Conservation (phyloP, 2,329 filamentous ascomycete species). For the Cladosporium phlei region DNA sequence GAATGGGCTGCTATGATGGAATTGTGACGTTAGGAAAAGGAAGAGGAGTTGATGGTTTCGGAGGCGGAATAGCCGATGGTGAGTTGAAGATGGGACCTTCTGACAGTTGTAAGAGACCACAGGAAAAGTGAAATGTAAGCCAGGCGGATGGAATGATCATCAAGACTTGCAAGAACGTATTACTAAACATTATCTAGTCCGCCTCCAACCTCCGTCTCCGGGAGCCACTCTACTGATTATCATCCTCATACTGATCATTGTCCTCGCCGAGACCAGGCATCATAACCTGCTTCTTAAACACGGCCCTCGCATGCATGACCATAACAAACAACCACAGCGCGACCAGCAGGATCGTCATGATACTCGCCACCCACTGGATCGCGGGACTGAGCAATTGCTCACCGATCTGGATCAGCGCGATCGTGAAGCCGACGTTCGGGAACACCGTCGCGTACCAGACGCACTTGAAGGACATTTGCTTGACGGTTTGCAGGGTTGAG, state of each 20-base stretch:
- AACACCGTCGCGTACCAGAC: constrained; percentile 61
- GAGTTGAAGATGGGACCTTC: too few relatives aligned
- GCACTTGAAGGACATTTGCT: constrained; percentile 38
- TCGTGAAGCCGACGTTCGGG: constrained; percentile 60
- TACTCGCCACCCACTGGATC: constrained; percentile 51
- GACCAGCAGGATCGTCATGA: constrained; percentile 53
- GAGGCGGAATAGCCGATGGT: too few relatives aligned
- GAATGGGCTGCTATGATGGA: too few relatives aligned
- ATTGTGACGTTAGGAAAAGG: too few relatives aligned
- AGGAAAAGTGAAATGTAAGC: too few relatives aligned
- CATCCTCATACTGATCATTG: constrained; percentile 30
- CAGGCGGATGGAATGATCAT: too few relatives aligned
- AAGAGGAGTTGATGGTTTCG: too few relatives aligned
- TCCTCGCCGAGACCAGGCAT: constrained; percentile 59
- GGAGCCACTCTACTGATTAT: constrained; percentile 1
- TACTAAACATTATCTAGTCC: too few relatives aligned
- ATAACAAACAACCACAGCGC: constrained; percentile 53
- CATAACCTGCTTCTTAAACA: constrained; percentile 49
- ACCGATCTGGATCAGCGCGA: constrained; percentile 55
- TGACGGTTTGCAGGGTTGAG: constrained; percentile 15
- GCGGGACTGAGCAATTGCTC: constrained; percentile 46
- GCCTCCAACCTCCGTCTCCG: too few relatives aligned
- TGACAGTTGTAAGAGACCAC: too few relatives aligned
- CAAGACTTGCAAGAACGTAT: too few relatives aligned
- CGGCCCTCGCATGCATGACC: constrained; percentile 46